Evolutionary conservation across 2,329 filamentous ascomycete species (phyloP), one percentile per base, ranked within the genome.

Genomic region (Fusarium sororula): DNA sequence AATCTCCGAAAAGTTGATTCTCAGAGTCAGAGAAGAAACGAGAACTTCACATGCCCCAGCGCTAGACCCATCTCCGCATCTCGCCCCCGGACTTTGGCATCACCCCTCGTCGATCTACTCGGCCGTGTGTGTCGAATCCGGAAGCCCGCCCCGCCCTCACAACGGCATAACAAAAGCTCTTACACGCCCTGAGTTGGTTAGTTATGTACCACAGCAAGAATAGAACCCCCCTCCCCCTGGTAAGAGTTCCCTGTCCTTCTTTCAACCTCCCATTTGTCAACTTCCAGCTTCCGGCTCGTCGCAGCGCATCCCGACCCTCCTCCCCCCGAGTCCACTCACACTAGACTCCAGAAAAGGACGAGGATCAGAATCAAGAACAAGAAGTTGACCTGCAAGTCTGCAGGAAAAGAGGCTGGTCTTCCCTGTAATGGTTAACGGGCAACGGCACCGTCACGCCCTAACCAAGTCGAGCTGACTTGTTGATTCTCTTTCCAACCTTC

Each of bases 121-220:
- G 75, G 75, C 32, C 45, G 72, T 77, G 75, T 76, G 75, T 66
- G 28, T 70, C 75, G 26, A 77, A 77, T 76, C 26, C 63, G 75
- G 75, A 68, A 77, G 62, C 57, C 45, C 32, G 30, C n/a, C 66
- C 75, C 68, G 75, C 56, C 45, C 61, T 38, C 32, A 53, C 61
- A 50, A 66, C 50, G 42, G 37, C 35, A 57, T 47, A 51, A 22
- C 45, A 24, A 28, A 38, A 22, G 30, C 26, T 37, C 39, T 24
- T 35, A 59, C 60, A 70, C 47, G 28, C 57, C 48, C 47, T 65
- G 53, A 32, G 41, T 26, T 18, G 32, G 39, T 63, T 20, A 50
- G 38, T 42, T 37, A 26, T 26, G 24, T 26, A 42, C 26, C 28
- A 42, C 30, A 64, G 47, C 28, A 26, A 44, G 24, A 64, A 53